These are phyloP conservation scores for Schrenkiella parvula DNA, from an alignment of 345 rosid genomes.

Conservation along the genomic window DNA sequence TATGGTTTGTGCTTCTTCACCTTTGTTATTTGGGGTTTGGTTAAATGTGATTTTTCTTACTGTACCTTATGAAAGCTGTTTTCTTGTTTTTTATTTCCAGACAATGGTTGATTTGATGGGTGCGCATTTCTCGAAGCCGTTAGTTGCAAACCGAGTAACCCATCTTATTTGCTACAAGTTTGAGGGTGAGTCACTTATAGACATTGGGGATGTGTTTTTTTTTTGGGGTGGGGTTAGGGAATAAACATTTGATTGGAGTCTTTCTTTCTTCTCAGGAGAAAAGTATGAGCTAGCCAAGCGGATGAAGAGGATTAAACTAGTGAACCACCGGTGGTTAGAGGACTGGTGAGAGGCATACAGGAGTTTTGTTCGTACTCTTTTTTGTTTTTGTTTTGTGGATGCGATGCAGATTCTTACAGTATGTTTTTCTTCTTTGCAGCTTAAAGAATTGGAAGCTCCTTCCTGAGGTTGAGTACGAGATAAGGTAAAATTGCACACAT, in stretches of 20 bases:
- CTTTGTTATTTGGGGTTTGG: background rate
- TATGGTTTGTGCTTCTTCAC: slow-evolving; percentile 49
- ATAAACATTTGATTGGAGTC: background rate
- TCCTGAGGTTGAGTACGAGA: slow-evolving; percentile 66
- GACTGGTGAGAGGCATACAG: slow-evolving; percentile 53
- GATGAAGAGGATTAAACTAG: slow-evolving; percentile 68
- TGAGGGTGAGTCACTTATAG: slow-evolving; percentile 55
- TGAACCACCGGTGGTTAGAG: slow-evolving; percentile 91
- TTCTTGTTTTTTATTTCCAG: slow-evolving; percentile 32
- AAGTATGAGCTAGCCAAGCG: slow-evolving; percentile 90
- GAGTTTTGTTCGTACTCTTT: slow-evolving; percentile 7
- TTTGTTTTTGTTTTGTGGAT: background rate
- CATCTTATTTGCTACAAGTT: slow-evolving; percentile 95
- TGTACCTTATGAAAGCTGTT: background rate
- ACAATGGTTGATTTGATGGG: slow-evolving; percentile 94
- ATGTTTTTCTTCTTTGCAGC: slow-evolving; percentile 38
- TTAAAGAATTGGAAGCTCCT: slow-evolving; percentile 84
- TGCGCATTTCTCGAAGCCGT: slow-evolving; percentile 80
- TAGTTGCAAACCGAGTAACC: slow-evolving; percentile 82
- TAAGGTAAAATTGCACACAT: slow-evolving; percentile 49
- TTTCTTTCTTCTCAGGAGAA: slow-evolving; percentile 55
- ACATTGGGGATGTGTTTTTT: background rate
- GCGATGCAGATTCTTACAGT: background rate
- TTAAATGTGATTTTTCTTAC: background rate
- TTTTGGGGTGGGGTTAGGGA: background rate